Evolutionary conservation across 805 yeast genomes (phyloP).

Genomic region (Candida sonorensis): DNA sequence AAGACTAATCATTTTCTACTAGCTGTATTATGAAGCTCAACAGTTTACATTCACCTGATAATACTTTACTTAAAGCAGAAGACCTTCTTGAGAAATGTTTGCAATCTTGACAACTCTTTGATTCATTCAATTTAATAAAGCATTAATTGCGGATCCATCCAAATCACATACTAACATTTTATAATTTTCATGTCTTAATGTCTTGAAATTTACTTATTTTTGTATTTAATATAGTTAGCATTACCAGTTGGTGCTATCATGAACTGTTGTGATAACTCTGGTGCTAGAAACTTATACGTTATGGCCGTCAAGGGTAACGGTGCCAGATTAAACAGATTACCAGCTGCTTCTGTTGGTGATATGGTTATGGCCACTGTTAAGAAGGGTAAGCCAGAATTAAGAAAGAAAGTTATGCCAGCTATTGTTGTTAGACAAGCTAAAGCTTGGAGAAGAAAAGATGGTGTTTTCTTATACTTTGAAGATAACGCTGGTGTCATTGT

Average conservation of each 20-base stretch:
- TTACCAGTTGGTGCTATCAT: slow-evolving; percentile 99
- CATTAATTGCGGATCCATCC: no score
- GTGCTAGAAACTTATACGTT: slow-evolving; percentile 99
- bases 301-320: slow-evolving; percentile 98
- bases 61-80: no score
- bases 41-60: no score
- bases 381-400: slow-evolving; percentile 99
- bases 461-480: slow-evolving; percentile 98
- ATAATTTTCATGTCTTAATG: slow-evolving; percentile 9
- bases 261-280: slow-evolving; percentile 99
- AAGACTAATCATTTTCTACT: no score
- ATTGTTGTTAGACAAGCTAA: slow-evolving; percentile 98
- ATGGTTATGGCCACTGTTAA: slow-evolving; percentile 99
- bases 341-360: slow-evolving; percentile 99
- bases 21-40: no score
- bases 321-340: slow-evolving; percentile 99
- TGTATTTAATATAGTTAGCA: slow-evolving; percentile 69
- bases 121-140: no score
- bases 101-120: no score
- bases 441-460: slow-evolving; percentile 99
- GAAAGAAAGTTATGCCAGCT: slow-evolving; percentile 99
- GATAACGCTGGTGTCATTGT: slow-evolving; percentile 99
- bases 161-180: neutral
- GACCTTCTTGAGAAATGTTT: no score
- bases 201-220: slow-evolving; percentile 1